These are phyloP conservation scores for Pythium sukuiense DNA, from an alignment of 352 stramenopile species.

Conservation along the genomic window DNA sequence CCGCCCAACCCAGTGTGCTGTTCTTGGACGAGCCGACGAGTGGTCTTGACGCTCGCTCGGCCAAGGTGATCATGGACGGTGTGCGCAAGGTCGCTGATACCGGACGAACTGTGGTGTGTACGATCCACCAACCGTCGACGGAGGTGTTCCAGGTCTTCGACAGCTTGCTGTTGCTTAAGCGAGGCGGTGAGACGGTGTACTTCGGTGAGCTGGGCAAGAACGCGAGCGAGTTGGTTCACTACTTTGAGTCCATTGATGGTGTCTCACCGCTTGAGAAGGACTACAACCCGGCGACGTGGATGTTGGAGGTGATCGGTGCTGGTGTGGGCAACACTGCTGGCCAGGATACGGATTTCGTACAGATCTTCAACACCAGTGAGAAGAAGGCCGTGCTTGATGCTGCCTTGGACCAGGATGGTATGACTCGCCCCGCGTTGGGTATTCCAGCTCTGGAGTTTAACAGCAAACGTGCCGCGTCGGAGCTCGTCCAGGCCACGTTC, in stretches of 20 bases:
- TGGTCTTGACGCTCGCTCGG: constrained; percentile 42
- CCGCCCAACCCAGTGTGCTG: constrained; percentile 68
- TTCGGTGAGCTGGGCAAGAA: constrained; percentile 39
- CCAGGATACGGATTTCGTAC: constrained; percentile 19
- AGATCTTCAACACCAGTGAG: constrained; percentile 10
- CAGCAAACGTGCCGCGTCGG: too few relatives aligned
- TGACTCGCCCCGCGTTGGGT: background rate
- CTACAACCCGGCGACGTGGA: constrained; percentile 85
- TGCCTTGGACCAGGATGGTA: background rate
- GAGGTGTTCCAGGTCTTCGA: constrained; percentile 77
- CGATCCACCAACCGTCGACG: constrained; percentile 84
- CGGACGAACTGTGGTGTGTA: constrained; percentile 78
- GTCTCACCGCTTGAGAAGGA: constrained; percentile 36
- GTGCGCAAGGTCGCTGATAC: constrained; percentile 49
- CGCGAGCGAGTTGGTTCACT: constrained; percentile 32
- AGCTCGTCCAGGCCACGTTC: too few relatives aligned
- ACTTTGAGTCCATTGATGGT: constrained; percentile 59
- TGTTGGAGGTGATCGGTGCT: constrained; percentile 63
- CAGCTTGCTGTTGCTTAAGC: constrained; percentile 36
- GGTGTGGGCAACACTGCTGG: constrained; percentile 26
- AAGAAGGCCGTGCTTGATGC: constrained; percentile 2
- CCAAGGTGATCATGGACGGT: constrained; percentile 48
- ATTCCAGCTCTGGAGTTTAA: too few relatives aligned
- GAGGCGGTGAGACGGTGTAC: constrained; percentile 20
- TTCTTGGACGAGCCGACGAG: constrained; percentile 72